Base-by-base conservation (phyloP, 1,139 yeast genomes). In the Spathaspora sp. region DNA sequence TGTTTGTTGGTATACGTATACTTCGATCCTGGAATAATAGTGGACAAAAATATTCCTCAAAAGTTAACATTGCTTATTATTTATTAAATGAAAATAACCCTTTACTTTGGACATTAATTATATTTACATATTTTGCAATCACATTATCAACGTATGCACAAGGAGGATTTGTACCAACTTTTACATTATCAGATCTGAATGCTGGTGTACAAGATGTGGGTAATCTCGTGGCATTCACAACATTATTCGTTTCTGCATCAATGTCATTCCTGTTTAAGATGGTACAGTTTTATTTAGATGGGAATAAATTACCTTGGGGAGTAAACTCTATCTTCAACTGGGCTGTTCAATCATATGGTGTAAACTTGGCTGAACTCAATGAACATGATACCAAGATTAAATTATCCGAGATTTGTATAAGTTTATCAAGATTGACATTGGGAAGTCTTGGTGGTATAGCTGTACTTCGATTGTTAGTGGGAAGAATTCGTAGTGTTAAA, bases 1-100 rank as follows among this genome's bases (percentile, higher is more conserved):
- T 79, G 15, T 51, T 81, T 23, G 39, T 67, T 0, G 64, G 81
- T 5, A 53, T 86, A 5, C 75, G 98, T 50, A 13, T 84, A 0
- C 62, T 90, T n/a, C 76, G 93, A 48, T 84, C 89, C 1, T 93
- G 97, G 96, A 87, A 87, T 57, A 86, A 86, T 54, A 82, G 93
- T 44, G 99, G 99, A 0, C 97, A 91, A 59, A 93, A 93, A 56
- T 84, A 56, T 50, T 57, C 75, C 55, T 76, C 68, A 9, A 52
- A 81, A 13, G 65, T 76, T 31, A 72, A 76, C 1, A 61, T 77
- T 24, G 75, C 78, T 1, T 67, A 74, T 11, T 80, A 77, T 36
- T 61, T 85, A n/a, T 59, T 74, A 0, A 53, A 59, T 1, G 52
- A 70, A 41, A 56, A 68, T 9, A 50, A 55, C 2, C 44, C 51